phyloP scores from a whole-genome alignment of 2,329 filamentous ascomycete genomes.

The Cordyceps farinosa region DNA sequence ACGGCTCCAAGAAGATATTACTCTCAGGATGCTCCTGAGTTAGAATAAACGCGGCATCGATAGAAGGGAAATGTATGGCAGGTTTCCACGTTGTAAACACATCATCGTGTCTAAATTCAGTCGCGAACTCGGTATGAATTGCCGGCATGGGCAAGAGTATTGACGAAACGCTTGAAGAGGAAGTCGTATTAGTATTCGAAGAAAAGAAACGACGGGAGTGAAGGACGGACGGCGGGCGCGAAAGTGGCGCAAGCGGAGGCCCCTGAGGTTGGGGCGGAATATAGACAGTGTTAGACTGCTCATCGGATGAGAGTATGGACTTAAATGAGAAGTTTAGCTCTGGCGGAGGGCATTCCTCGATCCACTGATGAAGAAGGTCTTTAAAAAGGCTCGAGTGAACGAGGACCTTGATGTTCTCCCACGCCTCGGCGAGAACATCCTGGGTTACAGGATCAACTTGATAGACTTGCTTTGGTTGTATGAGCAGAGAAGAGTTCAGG shows the following conservation, averaged over 20 bases:
- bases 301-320: slow-evolving; percentile 10
- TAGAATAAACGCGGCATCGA: background rate
- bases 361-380: slow-evolving; percentile 40
- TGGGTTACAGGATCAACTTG: slow-evolving; percentile 36
- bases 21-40: slow-evolving; percentile 21
- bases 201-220: slow-evolving; percentile 15
- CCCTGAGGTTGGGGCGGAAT: slow-evolving; percentile 21
- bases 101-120: slow-evolving; percentile 29
- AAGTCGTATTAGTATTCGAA: slow-evolving; percentile 13
- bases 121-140: slow-evolving; percentile 26
- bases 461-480: slow-evolving; percentile 25
- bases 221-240: slow-evolving; percentile 16
- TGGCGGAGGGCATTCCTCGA: slow-evolving; percentile 36
- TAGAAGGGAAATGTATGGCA: slow-evolving; percentile 8
- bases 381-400: slow-evolving; percentile 44
- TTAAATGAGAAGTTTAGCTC: slow-evolving; percentile 27
- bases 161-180: slow-evolving; percentile 23
- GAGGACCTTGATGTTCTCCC: slow-evolving; percentile 43
- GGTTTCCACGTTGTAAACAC: slow-evolving; percentile 25
- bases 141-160: slow-evolving; percentile 8
- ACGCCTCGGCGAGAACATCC: slow-evolving; percentile 43
- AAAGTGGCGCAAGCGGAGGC: slow-evolving; percentile 19
- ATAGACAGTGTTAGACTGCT: slow-evolving; percentile 12
- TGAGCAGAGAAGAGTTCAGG: too few species aligned
- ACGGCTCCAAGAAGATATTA: slow-evolving; percentile 33